Evolutionary conservation across 805 yeast species (phyloP), one percentile per base, ranked within the genome.

Genomic region (Komagataella pseudopastoris): DNA sequence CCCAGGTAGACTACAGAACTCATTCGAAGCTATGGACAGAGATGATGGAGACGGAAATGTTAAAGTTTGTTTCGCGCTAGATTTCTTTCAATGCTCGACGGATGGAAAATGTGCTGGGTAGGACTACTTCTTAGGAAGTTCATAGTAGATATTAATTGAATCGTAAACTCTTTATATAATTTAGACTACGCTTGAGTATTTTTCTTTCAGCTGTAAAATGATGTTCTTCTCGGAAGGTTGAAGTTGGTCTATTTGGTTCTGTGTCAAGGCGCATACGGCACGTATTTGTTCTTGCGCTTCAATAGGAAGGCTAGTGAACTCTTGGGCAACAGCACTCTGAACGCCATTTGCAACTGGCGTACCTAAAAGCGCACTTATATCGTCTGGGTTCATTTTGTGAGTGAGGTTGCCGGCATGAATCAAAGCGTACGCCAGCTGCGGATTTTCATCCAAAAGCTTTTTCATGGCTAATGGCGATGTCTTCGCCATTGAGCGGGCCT

Each of bases 351-450:
- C 39, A 30, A 30, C 36, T 50, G 47, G 14, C 51, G 16, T 36
- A 30, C 53, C 52, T 50, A 63, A 51, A 14, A 64, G 52, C 12
- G 24, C 48, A 45, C 59, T 59, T 22, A 66, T 54, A 14, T 58
- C 56, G 0, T 60, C 61, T 1, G 64, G 57, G 4, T 30, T 48
- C 7, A 62, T 66, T 43, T 60, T 56, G 24, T 66, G 70, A 47
- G 67, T 63, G 54, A 64, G 67, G 55, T 83, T 61, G 54, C 88
- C 66, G 1, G 82, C 71, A 60, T 90, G 96, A 2, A 89, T 91
- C 24, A 88, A 69, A 0, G 96, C 93, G 63, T 81, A 88, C 1
- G 87, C 69, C 48, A 91, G 70, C 63, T 91, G 97, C 0, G 97
- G 97, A 53, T 81, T 80, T 55, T 78, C 78, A 23, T 73, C 73